phyloP scores from a whole-genome alignment of 169 alveolate genomes.

The Cryptosporidium muris region DNA sequence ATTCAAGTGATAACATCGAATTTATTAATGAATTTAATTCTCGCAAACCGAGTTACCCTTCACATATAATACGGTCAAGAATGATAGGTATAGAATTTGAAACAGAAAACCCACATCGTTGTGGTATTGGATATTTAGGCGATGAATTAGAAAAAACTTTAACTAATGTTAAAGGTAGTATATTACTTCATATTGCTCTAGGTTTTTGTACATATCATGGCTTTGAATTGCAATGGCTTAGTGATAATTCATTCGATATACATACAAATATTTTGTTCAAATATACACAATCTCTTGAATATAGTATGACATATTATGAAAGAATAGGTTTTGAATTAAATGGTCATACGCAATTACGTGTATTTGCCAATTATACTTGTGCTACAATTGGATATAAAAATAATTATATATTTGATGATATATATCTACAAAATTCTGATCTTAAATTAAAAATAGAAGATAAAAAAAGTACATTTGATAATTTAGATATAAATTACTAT shows the following conservation, averaged over 20 bases:
- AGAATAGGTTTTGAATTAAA: constrained; percentile 74
- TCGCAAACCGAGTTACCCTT: too few relatives aligned
- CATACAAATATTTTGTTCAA: constrained; percentile 72
- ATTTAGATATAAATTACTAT: too few relatives aligned
- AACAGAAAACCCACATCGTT: constrained; percentile 75
- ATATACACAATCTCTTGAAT: constrained; percentile 75
- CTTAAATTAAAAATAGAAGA: background rate
- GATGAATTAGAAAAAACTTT: constrained; percentile 70
- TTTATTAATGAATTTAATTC: too few relatives aligned
- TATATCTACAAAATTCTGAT: background rate
- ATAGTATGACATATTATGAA: constrained; percentile 74
- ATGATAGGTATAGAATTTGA: constrained; percentile 79
- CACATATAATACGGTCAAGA: constrained; percentile 46
- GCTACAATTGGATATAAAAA: constrained; percentile 72
- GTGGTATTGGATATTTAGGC: constrained; percentile 78
- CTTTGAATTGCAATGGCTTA: constrained; percentile 75
- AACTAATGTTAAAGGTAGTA: constrained; percentile 72
- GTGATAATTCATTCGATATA: constrained; percentile 77
- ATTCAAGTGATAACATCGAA: background rate
- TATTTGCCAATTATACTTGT: constrained; percentile 72
- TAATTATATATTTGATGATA: background rate
- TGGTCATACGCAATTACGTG: constrained; percentile 73
- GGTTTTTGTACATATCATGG: constrained; percentile 78
- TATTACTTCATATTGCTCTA: constrained; percentile 68
- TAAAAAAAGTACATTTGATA: background rate